Base-by-base conservation (phyloP, 192 early-diverging fungal species). In the Umbelopsis sp. region DNA sequence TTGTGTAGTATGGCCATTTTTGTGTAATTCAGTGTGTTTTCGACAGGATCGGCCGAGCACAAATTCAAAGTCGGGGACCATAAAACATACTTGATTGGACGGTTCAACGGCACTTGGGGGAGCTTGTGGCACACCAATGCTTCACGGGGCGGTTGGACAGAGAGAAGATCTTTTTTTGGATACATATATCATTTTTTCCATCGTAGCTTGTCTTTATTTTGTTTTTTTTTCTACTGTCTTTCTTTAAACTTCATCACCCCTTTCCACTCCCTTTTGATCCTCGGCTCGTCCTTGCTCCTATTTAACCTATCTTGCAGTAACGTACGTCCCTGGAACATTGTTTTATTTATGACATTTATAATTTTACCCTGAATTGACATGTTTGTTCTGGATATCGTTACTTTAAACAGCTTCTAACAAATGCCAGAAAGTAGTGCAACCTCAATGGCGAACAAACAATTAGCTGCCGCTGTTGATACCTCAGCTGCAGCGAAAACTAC, bases 221-320 rank as follows among this genome's bases (percentile, higher is more conserved):
- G 16, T 34, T 34, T 62, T 36, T 6, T 41, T 6, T 11, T 41
- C 12, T 41, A 41, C 38, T 41, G 38, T 41, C 38, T 41, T 11
- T n/a, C 56, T 62, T 59, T 11, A 24, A 32, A 8, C 17, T 34
- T n/a, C 29, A 62, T 26, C 29, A 62, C 56, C 56, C 56, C 56
- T 62, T 62, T 62, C 56, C 56, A 34, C 56, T 62, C 56, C 56
- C 56, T 62, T 53, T 62, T 62, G 56, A 62, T 62, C 54, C 54
- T 59, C 26, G 31, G 31, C 25, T 32, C 54, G 17, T 59, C 56
- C 56, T 31, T 34, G 24, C 56, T 31, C 56, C 56, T 62, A 34
- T 62, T 62, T 34, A 29, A 34, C 56, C 56, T 62, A 32, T 31
- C 24, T 26, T 62, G 14, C 56, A 34, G 12, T 34, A n/a, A 29